Evolutionary conservation across 306 rosid species (phyloP).

Genomic region (Prunus kanzakura): DNA sequence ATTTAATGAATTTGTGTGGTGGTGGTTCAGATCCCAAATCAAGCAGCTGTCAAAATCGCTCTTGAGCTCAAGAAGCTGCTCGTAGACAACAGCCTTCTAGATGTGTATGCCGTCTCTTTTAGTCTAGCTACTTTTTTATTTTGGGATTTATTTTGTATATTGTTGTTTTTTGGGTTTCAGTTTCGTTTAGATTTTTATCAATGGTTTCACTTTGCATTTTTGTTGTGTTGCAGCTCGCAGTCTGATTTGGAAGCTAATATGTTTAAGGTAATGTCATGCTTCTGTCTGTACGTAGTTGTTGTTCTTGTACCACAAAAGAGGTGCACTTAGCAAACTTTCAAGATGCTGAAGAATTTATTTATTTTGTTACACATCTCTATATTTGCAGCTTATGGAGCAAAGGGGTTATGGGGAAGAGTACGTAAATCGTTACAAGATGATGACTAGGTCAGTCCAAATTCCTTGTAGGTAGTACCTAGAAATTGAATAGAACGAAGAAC

Average conservation of each 20-base stretch:
- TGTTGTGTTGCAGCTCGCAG: constrained; percentile 61
- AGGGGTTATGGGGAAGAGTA: constrained; percentile 90
- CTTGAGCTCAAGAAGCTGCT: constrained; percentile 93
- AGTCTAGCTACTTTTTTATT: neutral
- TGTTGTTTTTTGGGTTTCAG: neutral
- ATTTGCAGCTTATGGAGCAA: constrained; percentile 84
- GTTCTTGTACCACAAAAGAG: neutral
- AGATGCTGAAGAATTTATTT: neutral
- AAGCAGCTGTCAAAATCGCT: constrained; percentile 81
- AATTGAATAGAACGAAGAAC: neutral
- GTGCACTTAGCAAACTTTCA: neutral
- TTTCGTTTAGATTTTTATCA: neutral
- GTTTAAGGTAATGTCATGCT: constrained; percentile 54
- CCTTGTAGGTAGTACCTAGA: neutral
- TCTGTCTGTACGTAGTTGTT: neutral
- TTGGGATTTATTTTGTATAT: no score
- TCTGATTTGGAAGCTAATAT: constrained; percentile 81
- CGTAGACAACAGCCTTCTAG: constrained; percentile 89
- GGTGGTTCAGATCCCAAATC: constrained; percentile 82
- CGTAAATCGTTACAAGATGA: constrained; percentile 85
- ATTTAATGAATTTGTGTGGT: constrained; percentile 6
- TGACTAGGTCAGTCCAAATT: constrained; percentile 59
- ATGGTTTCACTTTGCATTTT: neutral
- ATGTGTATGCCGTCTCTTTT: constrained; percentile 54
- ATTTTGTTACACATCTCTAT: constrained; percentile 14